Evolutionary conservation across 2,329 filamentous ascomycete species (phyloP), one percentile per base, ranked within the genome.

Genomic region (Cercospora sp.): DNA sequence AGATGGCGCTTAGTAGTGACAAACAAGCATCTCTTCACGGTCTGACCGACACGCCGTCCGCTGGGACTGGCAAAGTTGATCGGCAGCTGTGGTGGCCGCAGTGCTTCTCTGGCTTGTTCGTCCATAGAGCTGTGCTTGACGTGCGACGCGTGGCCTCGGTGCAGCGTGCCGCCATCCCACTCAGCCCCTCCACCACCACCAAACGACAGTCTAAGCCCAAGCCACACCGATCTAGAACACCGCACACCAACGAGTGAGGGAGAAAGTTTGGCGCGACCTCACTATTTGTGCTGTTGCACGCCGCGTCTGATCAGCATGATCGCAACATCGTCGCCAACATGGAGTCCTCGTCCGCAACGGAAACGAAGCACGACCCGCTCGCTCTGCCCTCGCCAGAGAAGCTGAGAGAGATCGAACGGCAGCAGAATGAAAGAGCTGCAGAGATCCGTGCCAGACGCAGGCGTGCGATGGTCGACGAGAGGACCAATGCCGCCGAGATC

Each of bases 321-420:
- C 28, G 6, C 55, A 24, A n/a, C 37, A 16, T 28, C 18, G 12
- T 43, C 34, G 28, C 28, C 59, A 61, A 8, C 32, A 64, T 64
- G 62, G 49, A 64, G 62, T 51, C 62, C 62, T 9, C 61, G n/a
- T 34, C 62, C 30, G 21, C 51, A 66, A 70, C 62, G 45, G 58
- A 53, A 61, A 51, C 63, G 59, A 59, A 53, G 63, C n/a, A 49
- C 13, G 69, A 73, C 59, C 72, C 66, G 24, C 67, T 75, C 16
- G 66, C 67, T 9, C 70, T 80, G 21, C 78, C 78, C n/a, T 61
- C 77, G 16, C 70, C 74, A 4, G 77, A 79, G 43, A 69, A 72
- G 26, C 69, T 80, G 57, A 70, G 73, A 26, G 77, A 79, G 24
- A 79, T 80, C 55, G 74, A 74, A 55, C 70, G 71, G 34, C 75